phyloP scores from a whole-genome alignment of 2,329 filamentous ascomycete species.

The Dactylellina parvicollis region DNA sequence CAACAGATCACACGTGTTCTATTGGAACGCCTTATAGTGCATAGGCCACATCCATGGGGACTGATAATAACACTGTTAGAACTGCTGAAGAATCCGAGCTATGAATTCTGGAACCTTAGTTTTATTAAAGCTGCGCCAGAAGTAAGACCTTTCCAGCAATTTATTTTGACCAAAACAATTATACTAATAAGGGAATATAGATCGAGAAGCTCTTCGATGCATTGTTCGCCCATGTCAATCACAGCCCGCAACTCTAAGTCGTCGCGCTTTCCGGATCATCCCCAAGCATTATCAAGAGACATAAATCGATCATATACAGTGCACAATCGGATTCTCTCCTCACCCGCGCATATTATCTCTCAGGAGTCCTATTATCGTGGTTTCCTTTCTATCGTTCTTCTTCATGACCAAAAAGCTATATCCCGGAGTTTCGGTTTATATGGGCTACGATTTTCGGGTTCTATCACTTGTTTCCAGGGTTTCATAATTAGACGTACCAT shows the following conservation, averaged over 20 bases:
- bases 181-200: constrained; percentile 57
- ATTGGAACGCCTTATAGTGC: constrained; percentile 85
- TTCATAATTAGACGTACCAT: constrained; percentile 45
- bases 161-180: neutral
- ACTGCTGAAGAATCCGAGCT: constrained; percentile 88
- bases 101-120: constrained; percentile 89
- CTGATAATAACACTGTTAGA: constrained; percentile 87
- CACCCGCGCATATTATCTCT: constrained; percentile 15
- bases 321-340: constrained; percentile 23
- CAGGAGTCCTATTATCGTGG: constrained; percentile 23
- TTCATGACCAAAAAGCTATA: constrained; percentile 54
- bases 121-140: constrained; percentile 92
- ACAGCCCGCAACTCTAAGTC: constrained; percentile 42
- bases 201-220: constrained; percentile 64
- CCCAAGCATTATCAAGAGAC: neutral
- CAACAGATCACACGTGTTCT: constrained; percentile 91
- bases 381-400: constrained; percentile 27
- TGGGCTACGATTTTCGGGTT: constrained; percentile 46
- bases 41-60: constrained; percentile 95
- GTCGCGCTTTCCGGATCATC: neutral
- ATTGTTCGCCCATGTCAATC: constrained; percentile 63
- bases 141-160: constrained; percentile 65
- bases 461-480: constrained; percentile 25
- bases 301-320: constrained; percentile 26
- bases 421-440: constrained; percentile 54